These are phyloP conservation scores for Diospyros lotus DNA, from an alignment of 148 eudicot species.

Conservation along the genomic window DNA sequence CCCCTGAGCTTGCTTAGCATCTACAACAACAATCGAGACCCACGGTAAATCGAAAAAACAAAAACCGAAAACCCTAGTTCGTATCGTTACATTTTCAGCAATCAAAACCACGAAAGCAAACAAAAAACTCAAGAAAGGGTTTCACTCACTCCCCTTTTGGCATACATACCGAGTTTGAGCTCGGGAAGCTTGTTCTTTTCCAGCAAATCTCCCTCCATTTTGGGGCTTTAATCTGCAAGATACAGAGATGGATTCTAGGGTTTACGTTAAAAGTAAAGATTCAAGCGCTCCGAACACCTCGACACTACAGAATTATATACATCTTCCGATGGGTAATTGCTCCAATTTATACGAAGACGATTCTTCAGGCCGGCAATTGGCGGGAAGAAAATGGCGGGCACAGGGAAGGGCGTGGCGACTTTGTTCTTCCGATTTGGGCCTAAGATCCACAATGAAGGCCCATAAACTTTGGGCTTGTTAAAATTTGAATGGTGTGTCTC, in stretches of 20 bases:
- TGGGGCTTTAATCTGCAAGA: background rate
- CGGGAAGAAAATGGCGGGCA: conserved; percentile 21
- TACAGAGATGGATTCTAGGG: conserved; percentile 10
- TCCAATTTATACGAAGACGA: no score
- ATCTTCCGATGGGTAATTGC: no score
- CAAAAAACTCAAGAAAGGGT: background rate
- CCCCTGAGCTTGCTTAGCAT: conserved; percentile 96
- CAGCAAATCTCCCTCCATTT: conserved; percentile 54
- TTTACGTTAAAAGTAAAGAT: conserved; percentile 6
- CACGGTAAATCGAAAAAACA: background rate
- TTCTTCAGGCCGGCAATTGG: conserved; percentile 10
- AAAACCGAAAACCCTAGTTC: background rate
- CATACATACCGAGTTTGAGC: conserved; percentile 74
- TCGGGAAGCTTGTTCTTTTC: conserved; percentile 84
- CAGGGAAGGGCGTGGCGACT: background rate
- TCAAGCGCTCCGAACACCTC: background rate
- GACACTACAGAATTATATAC: no score
- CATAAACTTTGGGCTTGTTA: no score
- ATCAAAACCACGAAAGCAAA: background rate
- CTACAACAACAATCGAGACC: conserved; percentile 23
- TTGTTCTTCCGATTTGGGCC: no score
- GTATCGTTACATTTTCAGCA: background rate
- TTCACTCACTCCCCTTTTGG: background rate
- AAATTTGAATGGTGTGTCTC: no score
- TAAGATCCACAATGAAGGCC: no score